These are phyloP conservation scores for Talaromyces rugulosus DNA, from an alignment of 2,329 filamentous ascomycete species.

Conservation along the genomic window DNA sequence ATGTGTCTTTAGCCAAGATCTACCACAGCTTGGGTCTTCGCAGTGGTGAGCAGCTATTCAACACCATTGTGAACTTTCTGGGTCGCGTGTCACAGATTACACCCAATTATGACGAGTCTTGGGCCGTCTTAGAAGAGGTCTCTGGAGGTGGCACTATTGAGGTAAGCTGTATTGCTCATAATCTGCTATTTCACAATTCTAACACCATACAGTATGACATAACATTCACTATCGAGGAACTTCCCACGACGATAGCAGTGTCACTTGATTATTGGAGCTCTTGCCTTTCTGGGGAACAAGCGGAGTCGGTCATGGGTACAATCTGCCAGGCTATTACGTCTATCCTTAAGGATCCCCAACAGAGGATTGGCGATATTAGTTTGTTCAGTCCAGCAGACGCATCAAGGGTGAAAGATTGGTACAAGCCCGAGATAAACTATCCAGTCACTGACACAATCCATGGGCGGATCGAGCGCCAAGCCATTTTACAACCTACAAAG, in stretches of 20 bases:
- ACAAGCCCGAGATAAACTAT: background rate
- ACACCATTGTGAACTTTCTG: background rate
- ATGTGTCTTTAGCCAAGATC: background rate
- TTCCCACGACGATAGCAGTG: background rate
- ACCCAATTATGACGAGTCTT: background rate
- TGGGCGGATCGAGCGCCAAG: background rate
- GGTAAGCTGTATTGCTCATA: background rate
- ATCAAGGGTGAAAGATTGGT: background rate
- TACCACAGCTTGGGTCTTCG: background rate
- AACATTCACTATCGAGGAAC: background rate
- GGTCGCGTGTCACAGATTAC: background rate
- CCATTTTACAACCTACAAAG: background rate
- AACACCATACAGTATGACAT: background rate
- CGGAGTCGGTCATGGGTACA: background rate
- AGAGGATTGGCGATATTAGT: background rate
- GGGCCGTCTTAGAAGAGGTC: background rate
- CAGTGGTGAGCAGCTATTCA: background rate
- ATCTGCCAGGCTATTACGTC: background rate
- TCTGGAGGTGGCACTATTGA: conserved; percentile 3
- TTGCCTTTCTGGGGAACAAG: background rate
- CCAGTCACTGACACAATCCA: background rate
- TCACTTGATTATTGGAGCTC: background rate
- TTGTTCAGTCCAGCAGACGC: background rate
- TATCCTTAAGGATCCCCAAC: background rate
- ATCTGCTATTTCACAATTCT: background rate